Base-by-base conservation (phyloP, 2,329 filamentous ascomycete species). In the Nemania sp. region DNA sequence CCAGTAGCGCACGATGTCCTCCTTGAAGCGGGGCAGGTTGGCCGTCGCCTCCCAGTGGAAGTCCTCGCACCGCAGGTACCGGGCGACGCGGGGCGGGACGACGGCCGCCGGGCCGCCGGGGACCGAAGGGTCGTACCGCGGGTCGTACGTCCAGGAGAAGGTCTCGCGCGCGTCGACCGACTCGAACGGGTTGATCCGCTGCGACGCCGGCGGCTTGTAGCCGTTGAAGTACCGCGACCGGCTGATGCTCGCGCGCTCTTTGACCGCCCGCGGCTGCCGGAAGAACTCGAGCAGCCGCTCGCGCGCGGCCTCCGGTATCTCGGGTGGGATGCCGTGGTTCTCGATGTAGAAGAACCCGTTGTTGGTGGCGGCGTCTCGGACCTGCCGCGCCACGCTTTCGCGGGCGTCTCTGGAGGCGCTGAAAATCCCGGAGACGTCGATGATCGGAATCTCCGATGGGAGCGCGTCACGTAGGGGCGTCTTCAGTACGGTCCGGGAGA, bases 301-400 rank as follows among this genome's bases (percentile, higher is more conserved):
- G 65, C 17, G 71, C 63, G 62, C 73, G 67, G 42, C 50, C 54
- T 60, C 70, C 60, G 57, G 76, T 70, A 59, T 77, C 68, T 32
- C 67, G 65, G 70, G 68, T 15, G 51, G 39, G 29, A 69, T 64
- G 18, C 57, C 68, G 50, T 75, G 73, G 62, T 75, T 73, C 37
- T 71, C 64, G 15, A 76, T 70, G 34, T 80, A 80, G 68, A 82
- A 80, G 66, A 81, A 81, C 3, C 79, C 78, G 42, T 78, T 76
- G 17, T 75, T 72, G 59, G 66, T 73, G 20, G 69, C 76, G 43
- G 75, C 79, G 63, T 76, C 71, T 7, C 76, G 73, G 15, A 82
- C 74, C 45, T 77, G 68, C 12, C 68, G 65, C 2, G 80, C 77
- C 3, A 81, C 73, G 7, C 67, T 68, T 49, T 75, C 67, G 1